Percentiles rank a stretch among this genome's conserved stretches.
phyloP scores from a whole-genome alignment of 1,284 basidiomycete species.

The Porodaedalea pini region DNA sequence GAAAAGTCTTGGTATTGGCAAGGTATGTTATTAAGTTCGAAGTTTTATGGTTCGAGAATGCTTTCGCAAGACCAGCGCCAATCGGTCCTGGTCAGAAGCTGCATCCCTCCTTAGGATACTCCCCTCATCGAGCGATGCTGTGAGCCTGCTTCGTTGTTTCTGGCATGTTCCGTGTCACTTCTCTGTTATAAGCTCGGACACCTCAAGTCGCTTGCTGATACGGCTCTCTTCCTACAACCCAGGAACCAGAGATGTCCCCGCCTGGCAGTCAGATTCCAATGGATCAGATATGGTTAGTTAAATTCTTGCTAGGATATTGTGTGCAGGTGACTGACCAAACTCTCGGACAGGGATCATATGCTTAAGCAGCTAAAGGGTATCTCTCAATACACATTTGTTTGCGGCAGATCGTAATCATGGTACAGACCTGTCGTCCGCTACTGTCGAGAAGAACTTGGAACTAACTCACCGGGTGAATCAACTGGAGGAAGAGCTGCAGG shows the following conservation, averaged over 20 bases:
- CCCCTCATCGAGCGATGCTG: neutral
- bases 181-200: neutral
- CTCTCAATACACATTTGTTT: neutral
- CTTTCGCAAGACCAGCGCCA: neutral
- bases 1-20: neutral
- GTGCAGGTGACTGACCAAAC: neutral
- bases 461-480: conserved; percentile 60
- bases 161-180: neutral
- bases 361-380: conserved; percentile 17
- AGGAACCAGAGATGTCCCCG: conserved; percentile 1
- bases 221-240: neutral
- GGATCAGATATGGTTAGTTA: conserved; percentile 7
- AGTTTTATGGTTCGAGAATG: neutral
- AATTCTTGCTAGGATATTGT: neutral
- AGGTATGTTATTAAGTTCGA: neutral
- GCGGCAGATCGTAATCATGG: neutral
- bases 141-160: neutral
- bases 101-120: neutral
- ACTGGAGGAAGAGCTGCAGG: conserved; percentile 61
- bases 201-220: neutral
- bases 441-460: conserved; percentile 58
- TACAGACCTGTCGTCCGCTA: conserved; percentile 58
- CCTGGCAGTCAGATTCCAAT: neutral
- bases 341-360: conserved; percentile 3
- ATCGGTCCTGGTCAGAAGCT: neutral